Base-by-base conservation (phyloP, 192 early-diverging fungal genomes). In the Spinellus fusiger region DNA sequence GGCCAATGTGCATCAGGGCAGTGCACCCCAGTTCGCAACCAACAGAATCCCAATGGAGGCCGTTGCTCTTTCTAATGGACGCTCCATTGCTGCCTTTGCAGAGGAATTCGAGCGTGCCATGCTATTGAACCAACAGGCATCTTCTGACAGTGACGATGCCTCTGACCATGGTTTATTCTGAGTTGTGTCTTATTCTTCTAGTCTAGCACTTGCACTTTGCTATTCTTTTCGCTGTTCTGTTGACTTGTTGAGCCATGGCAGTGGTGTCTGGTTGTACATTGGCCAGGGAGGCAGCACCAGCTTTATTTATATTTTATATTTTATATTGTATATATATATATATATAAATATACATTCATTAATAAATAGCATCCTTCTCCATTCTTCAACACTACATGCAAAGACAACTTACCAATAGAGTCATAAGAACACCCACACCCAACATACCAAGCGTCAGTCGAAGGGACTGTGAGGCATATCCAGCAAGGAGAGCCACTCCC, bases 31-130 rank as follows among this genome's bases (percentile, higher is more conserved):
- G 20, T 89, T 82, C 74, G 66, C 82, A 4, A 68, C 80, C 6
- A 91, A 90, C 47, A 70, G 84, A 28, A 70, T 89, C 6, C 91
- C 91, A 1, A 77, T 80, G 16, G 91, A 93, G 40, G 82, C 82
- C 1, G 75, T 91, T 22, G 91, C 90, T 62, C 65, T 90, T 5
- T 88, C 87, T 0, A 75, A 84, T 64, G 90, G 88, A 6, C 71
- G 71, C 40, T 79, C 83, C 0, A 77, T 92, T 47, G 81, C 80
- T 0, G 81, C 86, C 40, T 92, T 92, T 76, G 86, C 88, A 46
- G 78, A 87, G 49, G 68, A 80, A 34, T 76, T 89, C 61, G 77
- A 84, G 49, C 53, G 66, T 22, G 74, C 64, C 23, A 65, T 80
- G 58, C 54, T n/a, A 61, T 18, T 44, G 15, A 44, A 44, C 18